Conservation (phyloP, 2,329 filamentous ascomycete species). For the Amesomyces nigricolor region DNA sequence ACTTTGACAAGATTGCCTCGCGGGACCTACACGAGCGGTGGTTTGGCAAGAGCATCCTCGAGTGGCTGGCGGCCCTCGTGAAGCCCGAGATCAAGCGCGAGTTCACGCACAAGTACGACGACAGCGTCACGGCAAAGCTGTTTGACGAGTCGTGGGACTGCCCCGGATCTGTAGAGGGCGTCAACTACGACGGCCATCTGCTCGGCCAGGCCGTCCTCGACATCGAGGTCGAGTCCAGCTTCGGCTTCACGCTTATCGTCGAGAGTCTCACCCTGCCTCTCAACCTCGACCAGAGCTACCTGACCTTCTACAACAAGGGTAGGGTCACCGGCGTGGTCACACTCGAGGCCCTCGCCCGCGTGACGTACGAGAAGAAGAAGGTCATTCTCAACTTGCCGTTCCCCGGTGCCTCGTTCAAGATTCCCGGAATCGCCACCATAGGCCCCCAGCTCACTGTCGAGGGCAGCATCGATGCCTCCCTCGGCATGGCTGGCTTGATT, state of each 20-base stretch:
- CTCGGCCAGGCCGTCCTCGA: background rate
- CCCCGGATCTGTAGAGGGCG: background rate
- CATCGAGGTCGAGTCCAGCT: too few species aligned
- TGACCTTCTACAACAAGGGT: constrained; percentile 4
- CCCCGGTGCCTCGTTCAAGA: too few species aligned
- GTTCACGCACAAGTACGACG: background rate
- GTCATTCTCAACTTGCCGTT: too few species aligned
- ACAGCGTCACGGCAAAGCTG: background rate
- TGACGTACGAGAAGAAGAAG: too few species aligned
- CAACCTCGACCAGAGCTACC: background rate
- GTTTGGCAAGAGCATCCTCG: constrained; percentile 1
- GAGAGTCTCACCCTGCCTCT: background rate
- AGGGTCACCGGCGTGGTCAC: background rate
- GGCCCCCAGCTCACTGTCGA: too few species aligned
- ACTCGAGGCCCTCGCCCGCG: too few species aligned
- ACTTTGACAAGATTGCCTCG: background rate
- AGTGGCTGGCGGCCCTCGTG: background rate
- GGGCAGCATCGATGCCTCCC: too few species aligned
- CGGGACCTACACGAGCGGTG: background rate
- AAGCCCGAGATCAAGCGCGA: constrained; percentile 1
- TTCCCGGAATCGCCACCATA: too few species aligned
- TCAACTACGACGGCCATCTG: background rate
- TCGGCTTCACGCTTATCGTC: too few species aligned
- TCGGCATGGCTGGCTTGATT: too few species aligned
- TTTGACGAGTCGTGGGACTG: constrained; percentile 1